Conservation (phyloP, 306 rosid species). For the Boehmeria nivea region DNA sequence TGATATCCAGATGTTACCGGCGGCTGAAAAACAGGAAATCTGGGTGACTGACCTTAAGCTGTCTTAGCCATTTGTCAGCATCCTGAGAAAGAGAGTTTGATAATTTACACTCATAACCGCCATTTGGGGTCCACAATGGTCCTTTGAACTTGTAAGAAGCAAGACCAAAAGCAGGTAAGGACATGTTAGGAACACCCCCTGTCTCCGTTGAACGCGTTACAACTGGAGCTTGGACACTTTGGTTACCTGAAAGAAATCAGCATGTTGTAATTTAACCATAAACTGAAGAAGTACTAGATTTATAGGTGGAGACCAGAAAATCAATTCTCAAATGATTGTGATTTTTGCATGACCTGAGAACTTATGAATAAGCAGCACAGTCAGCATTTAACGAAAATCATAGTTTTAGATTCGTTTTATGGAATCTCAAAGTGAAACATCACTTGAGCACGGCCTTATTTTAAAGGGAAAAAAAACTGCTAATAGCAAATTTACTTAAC, state of each 20-base stretch:
- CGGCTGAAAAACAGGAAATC: slow-evolving; percentile 84
- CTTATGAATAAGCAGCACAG: not conserved
- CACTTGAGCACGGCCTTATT: too few relatives aligned
- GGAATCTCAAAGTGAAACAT: too few relatives aligned
- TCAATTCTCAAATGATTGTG: not conserved
- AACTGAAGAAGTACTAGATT: not conserved
- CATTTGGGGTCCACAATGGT: slow-evolving; percentile 73
- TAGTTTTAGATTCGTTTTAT: too few relatives aligned
- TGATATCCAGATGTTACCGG: slow-evolving; percentile 24
- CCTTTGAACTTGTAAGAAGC: slow-evolving; percentile 91
- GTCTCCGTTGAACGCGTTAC: slow-evolving; percentile 31
- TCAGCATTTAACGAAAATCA: not conserved
- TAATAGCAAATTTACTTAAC: too few relatives aligned
- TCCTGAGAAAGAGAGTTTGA: slow-evolving; percentile 50
- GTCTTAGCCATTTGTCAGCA: slow-evolving; percentile 61
- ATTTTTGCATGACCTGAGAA: not conserved
- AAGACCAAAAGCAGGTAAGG: slow-evolving; percentile 74
- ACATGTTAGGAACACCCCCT: slow-evolving; percentile 43
- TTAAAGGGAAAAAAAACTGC: too few relatives aligned
- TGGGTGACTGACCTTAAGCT: slow-evolving; percentile 66
- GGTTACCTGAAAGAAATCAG: slow-evolving; percentile 49
- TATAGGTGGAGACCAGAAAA: not conserved
- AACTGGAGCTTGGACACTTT: slow-evolving; percentile 31
- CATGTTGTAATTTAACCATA: not conserved
- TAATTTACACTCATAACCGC: slow-evolving; percentile 53